Evolutionary conservation across 352 stramenopile genomes (phyloP), one percentile per base, ranked within the genome.

Genomic region (Elongisporangium prolatum): DNA sequence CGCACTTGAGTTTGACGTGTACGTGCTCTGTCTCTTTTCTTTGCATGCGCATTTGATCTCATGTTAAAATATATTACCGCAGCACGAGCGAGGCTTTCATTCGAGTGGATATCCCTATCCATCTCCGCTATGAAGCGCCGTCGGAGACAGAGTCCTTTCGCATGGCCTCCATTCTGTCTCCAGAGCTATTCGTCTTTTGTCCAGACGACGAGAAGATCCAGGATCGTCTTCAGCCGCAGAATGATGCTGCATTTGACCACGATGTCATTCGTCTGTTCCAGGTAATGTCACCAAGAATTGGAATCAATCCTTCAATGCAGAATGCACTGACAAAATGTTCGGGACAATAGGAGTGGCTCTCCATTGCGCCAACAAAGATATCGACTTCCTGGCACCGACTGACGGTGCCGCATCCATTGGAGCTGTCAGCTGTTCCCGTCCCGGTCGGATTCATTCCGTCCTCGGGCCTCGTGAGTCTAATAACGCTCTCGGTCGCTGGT

Each of bases 101-200:
- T 22, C 64, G 71, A 9, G 47, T 74, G 2, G 69, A 83, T 18
- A 80, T 81, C 34, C 77, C 77, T 2, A 82, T 88, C 60, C 77
- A 88, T 38, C 79, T 88, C 38, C 71, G 77, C 16, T 88, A 88
- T 48, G 75, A 88, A 73, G 68, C 73, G 4, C 75, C 77, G 11
- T 83, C 77, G 10, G 54, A 68, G 40, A 69, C 18, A 2, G 58
- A 73, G 17, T 24, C 70, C 24, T 83, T 81, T 50, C 73, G 75
- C 4, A 21, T 52, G 52, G 74, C 74, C 20, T 68, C 49, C 6
- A 38, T 88, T n/a, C 55, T 84, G 22, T 57, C 73, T 21, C 77
- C 77, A 18, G 71, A 86, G 10, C 25, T 82, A 0, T 80, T 86
- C 17, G 16, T 88, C 18, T 69, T 65, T 37, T 84, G 69, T 17